These are phyloP conservation scores for Myxozyma nipponensis DNA, from an alignment of 805 yeast genomes.

Conservation along the genomic window DNA sequence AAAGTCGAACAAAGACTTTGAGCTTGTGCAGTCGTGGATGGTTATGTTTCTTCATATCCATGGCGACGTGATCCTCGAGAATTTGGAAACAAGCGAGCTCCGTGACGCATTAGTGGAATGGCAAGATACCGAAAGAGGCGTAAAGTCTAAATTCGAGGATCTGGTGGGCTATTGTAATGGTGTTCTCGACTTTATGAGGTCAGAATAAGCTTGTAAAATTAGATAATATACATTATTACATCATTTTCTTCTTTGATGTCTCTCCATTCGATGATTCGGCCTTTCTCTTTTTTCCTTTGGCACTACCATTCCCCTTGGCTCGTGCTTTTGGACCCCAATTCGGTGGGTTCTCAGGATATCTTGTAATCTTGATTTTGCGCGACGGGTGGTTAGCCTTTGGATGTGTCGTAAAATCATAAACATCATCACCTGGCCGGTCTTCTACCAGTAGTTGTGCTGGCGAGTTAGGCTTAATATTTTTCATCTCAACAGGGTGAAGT, in stretches of 20 bases:
- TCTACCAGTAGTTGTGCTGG: constrained; percentile 36
- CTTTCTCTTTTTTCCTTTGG: background rate
- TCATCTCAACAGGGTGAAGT: constrained; percentile 40
- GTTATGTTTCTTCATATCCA: constrained; percentile 70
- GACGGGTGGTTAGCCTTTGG: constrained; percentile 57
- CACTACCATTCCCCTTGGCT: constrained; percentile 42
- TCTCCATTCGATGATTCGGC: constrained; percentile 1
- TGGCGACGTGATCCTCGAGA: constrained; percentile 62
- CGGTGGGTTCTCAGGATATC: constrained; percentile 91
- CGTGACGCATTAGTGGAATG: constrained; percentile 48
- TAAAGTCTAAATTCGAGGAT: constrained; percentile 52
- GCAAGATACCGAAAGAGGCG: constrained; percentile 41
- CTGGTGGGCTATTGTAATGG: constrained; percentile 73
- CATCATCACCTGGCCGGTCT: constrained; percentile 27
- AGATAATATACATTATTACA: background rate
- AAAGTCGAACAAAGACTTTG: constrained; percentile 56
- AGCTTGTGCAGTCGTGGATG: constrained; percentile 77
- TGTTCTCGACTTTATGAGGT: constrained; percentile 49
- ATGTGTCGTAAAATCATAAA: constrained; percentile 54
- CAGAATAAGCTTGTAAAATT: constrained; percentile 5
- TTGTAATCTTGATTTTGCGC: constrained; percentile 72
- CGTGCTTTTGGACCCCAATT: constrained; percentile 97
- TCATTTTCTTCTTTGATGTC: background rate
- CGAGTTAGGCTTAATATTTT: constrained; percentile 34
- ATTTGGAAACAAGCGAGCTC: constrained; percentile 36